Conservation (phyloP, 352 stramenopile genomes). For the Globisporangium radiosum region DNA sequence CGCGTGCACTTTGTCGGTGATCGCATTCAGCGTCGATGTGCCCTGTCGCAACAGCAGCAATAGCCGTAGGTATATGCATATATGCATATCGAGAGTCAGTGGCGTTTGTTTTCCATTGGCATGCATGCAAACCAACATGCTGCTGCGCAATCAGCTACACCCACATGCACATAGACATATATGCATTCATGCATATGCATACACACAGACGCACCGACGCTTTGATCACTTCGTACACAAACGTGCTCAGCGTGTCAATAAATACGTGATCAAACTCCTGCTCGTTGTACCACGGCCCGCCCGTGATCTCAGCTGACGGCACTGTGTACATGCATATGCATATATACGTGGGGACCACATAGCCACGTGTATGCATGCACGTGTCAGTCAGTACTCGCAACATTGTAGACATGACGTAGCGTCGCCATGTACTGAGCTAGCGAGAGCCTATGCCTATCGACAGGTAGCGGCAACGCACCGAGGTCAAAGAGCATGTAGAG, state of each 20-base stretch:
- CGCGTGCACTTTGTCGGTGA: constrained; percentile 86
- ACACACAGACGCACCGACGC: constrained; percentile 25
- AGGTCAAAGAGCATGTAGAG: constrained; percentile 98
- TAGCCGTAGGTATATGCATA: neutral
- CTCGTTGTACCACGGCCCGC: constrained; percentile 99
- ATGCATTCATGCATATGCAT: too few relatives aligned
- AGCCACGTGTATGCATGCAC: neutral
- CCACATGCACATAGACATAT: neutral
- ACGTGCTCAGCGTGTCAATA: constrained; percentile 94
- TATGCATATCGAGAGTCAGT: too few relatives aligned
- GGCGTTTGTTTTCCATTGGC: too few relatives aligned
- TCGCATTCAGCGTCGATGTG: constrained; percentile 83
- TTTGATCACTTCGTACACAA: constrained; percentile 91
- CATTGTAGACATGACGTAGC: too few relatives aligned
- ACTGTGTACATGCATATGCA: constrained; percentile 24
- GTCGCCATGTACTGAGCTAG: too few relatives aligned
- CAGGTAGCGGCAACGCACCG: constrained; percentile 24
- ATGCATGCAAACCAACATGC: too few relatives aligned
- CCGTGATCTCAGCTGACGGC: constrained; percentile 97
- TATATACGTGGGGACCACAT: constrained; percentile 10
- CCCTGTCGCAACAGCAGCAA: constrained; percentile 18
- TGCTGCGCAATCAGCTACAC: too few relatives aligned
- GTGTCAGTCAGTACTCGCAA: too few relatives aligned
- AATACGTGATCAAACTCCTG: constrained; percentile 99
- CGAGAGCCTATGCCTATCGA: too few relatives aligned